phyloP scores from a whole-genome alignment of 2,329 filamentous ascomycete species.

The Pseudogymnoascus sp. region DNA sequence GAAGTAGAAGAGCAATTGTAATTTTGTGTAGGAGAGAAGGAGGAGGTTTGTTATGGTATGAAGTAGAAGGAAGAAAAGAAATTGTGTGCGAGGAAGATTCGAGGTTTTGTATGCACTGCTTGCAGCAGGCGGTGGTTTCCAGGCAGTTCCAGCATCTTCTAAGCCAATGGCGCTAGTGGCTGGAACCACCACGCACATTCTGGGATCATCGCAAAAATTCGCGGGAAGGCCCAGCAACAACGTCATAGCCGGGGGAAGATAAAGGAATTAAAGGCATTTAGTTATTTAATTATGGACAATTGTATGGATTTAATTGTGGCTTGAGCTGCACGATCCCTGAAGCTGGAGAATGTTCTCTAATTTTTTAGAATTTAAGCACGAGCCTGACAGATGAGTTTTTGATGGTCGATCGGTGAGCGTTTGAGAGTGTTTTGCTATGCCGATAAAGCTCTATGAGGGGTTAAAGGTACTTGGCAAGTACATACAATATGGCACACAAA shows the following conservation, averaged over 20 bases:
- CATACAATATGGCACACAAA: not conserved
- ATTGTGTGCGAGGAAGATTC: conserved; percentile 4
- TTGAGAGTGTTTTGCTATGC: not conserved
- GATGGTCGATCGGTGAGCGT: not conserved
- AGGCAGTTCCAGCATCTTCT: conserved; percentile 8
- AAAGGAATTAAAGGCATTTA: not conserved
- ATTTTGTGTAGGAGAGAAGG: not conserved
- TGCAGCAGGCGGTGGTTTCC: conserved; percentile 5
- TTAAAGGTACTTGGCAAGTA: not conserved
- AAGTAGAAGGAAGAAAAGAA: conserved; percentile 4
- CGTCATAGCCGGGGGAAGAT: not conserved
- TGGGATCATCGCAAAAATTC: not conserved
- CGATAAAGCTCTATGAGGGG: not conserved
- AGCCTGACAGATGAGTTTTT: not conserved
- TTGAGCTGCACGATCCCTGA: not conserved
- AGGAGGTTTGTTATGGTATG: conserved; percentile 6
- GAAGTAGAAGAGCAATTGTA: conserved; percentile 1
- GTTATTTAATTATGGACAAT: not conserved
- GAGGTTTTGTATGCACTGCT: conserved; percentile 8
- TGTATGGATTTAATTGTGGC: not conserved
- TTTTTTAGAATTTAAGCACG: not conserved
- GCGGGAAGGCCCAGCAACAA: not conserved
- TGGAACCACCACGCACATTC: conserved; percentile 4
- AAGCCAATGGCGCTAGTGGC: conserved; percentile 1
- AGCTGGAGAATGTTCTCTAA: not conserved